A percentile compares a stretch with the other conserved stretches of the same genome.
Conservation (phyloP, 2,329 filamentous ascomycete genomes). For the Neodidymelliopsis sp. region DNA sequence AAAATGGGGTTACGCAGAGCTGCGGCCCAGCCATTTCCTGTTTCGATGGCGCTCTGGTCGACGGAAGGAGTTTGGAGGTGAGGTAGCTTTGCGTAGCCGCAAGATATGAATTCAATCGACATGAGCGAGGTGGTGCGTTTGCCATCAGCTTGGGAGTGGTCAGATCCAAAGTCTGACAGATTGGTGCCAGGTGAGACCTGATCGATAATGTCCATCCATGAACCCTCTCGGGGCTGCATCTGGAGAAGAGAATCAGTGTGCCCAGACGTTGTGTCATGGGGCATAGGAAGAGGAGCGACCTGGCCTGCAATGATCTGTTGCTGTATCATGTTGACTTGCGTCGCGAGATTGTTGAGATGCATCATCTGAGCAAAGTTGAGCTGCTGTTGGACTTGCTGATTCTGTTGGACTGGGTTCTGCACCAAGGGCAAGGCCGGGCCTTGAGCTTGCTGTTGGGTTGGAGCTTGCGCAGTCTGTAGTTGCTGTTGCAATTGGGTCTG, state of each 20-base stretch:
- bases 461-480: conserved; percentile 9
- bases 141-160: conserved; percentile 41
- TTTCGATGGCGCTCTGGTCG: conserved; percentile 47
- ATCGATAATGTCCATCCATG: conserved; percentile 61
- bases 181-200: conserved; percentile 58
- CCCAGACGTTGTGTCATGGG: conserved; percentile 5
- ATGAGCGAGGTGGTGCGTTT: conserved; percentile 45
- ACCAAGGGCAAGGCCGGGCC: neutral
- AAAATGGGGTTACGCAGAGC: conserved; percentile 32
- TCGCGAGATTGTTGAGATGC: neutral
- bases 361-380: neutral
- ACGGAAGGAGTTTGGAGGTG: conserved; percentile 26
- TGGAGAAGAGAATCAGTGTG: conserved; percentile 40
- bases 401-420: conserved; percentile 2
- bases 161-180: conserved; percentile 51
- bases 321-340: conserved; percentile 10
- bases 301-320: conserved; percentile 5
- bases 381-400: conserved; percentile 13
- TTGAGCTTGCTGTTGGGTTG: conserved; percentile 1
- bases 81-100: conserved; percentile 64
- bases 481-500: conserved; percentile 30
- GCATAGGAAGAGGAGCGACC: conserved; percentile 9
- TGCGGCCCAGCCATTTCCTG: conserved; percentile 13
- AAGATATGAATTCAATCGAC: conserved; percentile 64
- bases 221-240: conserved; percentile 51